phyloP scores from a whole-genome alignment of 805 yeast genomes.

The Ogataea methanolica region DNA sequence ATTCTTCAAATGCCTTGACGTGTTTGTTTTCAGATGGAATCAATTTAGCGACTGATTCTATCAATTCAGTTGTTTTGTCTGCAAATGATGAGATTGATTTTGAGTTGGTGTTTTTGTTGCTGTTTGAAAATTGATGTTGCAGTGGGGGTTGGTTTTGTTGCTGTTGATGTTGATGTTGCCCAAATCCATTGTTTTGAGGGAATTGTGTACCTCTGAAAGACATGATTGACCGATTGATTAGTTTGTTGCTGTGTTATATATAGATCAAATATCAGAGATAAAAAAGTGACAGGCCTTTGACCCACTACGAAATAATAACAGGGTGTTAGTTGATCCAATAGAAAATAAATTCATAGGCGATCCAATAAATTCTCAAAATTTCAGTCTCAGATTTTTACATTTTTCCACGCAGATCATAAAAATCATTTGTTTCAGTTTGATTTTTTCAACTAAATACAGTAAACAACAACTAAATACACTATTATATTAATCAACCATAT shows the following conservation, averaged over 20 bases:
- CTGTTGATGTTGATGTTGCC: slow-evolving; percentile 4
- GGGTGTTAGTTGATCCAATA: no score
- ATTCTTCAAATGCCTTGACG: slow-evolving; percentile 41
- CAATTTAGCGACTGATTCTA: slow-evolving; percentile 24
- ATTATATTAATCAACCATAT: neutral
- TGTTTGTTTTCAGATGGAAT: slow-evolving; percentile 30
- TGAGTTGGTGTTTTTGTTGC: neutral
- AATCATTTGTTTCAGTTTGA: no score
- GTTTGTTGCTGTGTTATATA: no score
- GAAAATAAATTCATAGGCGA: no score
- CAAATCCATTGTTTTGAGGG: slow-evolving; percentile 13
- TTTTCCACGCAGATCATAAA: no score
- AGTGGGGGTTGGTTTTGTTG: slow-evolving; percentile 10
- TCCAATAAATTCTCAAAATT: no score
- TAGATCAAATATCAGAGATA: no score
- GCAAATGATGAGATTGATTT: slow-evolving; percentile 4
- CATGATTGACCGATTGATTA: slow-evolving; percentile 11
- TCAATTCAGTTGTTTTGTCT: neutral
- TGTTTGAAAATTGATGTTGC: neutral
- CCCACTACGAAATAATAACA: no score
- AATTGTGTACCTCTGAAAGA: slow-evolving; percentile 31
- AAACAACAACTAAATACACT: no score
- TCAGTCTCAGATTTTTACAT: no score
- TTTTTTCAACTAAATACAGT: no score
- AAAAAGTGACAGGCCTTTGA: no score